Conservation (phyloP, 2,329 filamentous ascomycete species). For the Botrytis galanthina region DNA sequence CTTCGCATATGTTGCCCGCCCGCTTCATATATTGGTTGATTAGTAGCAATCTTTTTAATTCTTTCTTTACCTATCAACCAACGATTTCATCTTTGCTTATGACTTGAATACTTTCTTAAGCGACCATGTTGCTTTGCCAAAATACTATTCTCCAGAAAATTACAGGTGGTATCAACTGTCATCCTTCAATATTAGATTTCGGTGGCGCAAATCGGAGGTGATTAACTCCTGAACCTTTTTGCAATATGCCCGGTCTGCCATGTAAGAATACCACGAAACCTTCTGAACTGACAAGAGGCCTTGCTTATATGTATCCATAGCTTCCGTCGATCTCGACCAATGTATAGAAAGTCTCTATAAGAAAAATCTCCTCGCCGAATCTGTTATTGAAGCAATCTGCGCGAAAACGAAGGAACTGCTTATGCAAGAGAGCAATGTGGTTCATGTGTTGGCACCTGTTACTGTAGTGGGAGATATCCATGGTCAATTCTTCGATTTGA, state of each 20-base stretch:
- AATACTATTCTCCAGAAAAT: constrained; percentile 33
- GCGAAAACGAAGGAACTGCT: constrained; percentile 98
- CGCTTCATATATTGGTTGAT: background rate
- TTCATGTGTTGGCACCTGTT: constrained; percentile 91
- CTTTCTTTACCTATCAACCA: background rate
- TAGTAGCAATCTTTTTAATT: background rate
- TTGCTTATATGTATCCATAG: constrained; percentile 46
- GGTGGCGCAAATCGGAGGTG: constrained; percentile 26
- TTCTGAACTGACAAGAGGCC: background rate
- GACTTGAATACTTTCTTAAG: constrained; percentile 27
- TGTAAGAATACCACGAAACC: constrained; percentile 42
- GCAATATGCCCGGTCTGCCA: constrained; percentile 56
- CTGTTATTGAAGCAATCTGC: constrained; percentile 98
- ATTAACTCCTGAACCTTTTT: constrained; percentile 23
- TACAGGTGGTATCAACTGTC: constrained; percentile 29
- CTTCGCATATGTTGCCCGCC: background rate
- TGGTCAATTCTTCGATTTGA: constrained; percentile 97
- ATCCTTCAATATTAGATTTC: constrained; percentile 30
- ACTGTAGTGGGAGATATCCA: constrained; percentile 99
- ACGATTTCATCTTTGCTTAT: constrained; percentile 25
- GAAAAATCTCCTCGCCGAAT: constrained; percentile 94
- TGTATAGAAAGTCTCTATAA: constrained; percentile 96
- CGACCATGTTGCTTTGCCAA: constrained; percentile 39
- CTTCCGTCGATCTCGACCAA: constrained; percentile 96
- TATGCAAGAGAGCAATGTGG: constrained; percentile 99